These are phyloP conservation scores for Lablab purpureus DNA, from an alignment of 306 rosid species.

Conservation along the genomic window DNA sequence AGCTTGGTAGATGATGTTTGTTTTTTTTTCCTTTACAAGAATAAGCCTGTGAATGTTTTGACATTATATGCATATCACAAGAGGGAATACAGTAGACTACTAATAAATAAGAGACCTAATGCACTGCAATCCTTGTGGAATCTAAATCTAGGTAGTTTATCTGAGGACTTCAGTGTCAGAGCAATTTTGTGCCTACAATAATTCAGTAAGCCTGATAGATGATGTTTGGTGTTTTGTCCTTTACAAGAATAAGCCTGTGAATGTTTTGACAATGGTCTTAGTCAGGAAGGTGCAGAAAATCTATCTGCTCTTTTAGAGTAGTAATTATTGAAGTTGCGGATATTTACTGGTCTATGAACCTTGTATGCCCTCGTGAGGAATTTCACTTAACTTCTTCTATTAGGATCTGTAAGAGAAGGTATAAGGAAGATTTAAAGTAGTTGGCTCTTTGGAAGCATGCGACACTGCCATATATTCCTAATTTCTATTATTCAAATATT, in stretches of 20 bases:
- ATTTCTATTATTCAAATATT: slow-evolving; percentile 1
- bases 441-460: neutral
- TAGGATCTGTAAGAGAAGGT: slow-evolving; percentile 27
- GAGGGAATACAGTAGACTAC: neutral
- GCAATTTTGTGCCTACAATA: slow-evolving; percentile 11
- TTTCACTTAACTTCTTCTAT: slow-evolving; percentile 10
- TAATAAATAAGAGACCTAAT: slow-evolving; percentile 11
- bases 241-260: neutral
- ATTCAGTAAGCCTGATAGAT: neutral
- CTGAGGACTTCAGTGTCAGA: slow-evolving; percentile 1
- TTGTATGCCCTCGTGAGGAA: neutral
- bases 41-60: neutral
- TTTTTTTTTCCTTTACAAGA: slow-evolving; percentile 16
- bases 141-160: neutral
- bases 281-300: slow-evolving; percentile 22
- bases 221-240: slow-evolving; percentile 14
- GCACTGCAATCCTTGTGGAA: neutral
- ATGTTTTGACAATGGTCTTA: slow-evolving; percentile 9
- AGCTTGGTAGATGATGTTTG: neutral
- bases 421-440: slow-evolving; percentile 27
- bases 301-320: neutral
- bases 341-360: slow-evolving; percentile 5
- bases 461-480: neutral
- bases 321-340: slow-evolving; percentile 6
- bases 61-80: neutral